Evolutionary conservation across 768 basidiomycete species (phyloP).

Genomic region (Naganishia friedmannii): DNA sequence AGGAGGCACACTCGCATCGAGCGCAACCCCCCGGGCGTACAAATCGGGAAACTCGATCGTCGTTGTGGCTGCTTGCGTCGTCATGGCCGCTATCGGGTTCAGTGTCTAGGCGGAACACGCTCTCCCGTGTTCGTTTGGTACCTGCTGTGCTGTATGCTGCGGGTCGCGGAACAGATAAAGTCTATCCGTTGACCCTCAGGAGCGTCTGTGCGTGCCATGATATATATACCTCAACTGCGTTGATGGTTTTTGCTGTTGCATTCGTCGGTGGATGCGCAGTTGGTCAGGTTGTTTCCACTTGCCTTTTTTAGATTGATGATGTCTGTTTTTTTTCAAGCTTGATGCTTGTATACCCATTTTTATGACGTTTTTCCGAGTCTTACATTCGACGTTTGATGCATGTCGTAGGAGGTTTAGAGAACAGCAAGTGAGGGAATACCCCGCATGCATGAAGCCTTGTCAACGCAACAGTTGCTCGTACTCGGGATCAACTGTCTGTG

Average conservation of each 20-base stretch:
- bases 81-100: slow-evolving; percentile 8
- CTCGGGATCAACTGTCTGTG: neutral
- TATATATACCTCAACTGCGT: slow-evolving; percentile 9
- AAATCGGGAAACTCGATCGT: neutral
- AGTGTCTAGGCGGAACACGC: neutral
- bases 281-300: neutral
- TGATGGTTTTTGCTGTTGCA: neutral
- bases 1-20: slow-evolving; percentile 5
- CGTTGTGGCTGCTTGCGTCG: neutral
- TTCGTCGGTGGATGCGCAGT: neutral
- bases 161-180: neutral
- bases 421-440: too few relatives aligned
- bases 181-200: too few relatives aligned
- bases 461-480: neutral
- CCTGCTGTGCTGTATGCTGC: neutral
- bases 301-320: neutral
- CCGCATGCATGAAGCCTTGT: too few relatives aligned
- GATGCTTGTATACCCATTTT: slow-evolving; percentile 8
- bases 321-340: neutral
- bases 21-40: neutral
- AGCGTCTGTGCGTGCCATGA: too few relatives aligned
- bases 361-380: neutral
- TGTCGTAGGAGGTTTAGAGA: too few relatives aligned
- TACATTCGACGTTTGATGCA: too few relatives aligned
- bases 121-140: too few relatives aligned